Evolutionary conservation across 805 yeast species (phyloP).

Genomic region (Metschnikowia chrysomelidarum): DNA sequence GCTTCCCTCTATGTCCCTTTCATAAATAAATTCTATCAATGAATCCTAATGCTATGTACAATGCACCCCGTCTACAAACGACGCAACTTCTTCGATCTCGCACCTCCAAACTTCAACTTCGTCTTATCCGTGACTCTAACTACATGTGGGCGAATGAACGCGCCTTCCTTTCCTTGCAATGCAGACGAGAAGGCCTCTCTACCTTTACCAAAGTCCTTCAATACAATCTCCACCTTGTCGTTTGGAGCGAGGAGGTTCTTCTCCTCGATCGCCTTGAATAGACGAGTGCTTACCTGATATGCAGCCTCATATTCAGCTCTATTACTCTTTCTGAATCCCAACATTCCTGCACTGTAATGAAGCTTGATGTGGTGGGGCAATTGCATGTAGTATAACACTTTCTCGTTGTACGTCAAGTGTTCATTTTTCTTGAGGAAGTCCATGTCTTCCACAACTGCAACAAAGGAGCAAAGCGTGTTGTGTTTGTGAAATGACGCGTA

Average conservation of each 20-base stretch:
- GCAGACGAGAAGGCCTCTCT: constrained; percentile 84
- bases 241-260: constrained; percentile 48
- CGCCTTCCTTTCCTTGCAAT: constrained; percentile 86
- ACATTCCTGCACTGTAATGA: constrained; percentile 74
- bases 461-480: constrained; percentile 76
- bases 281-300: constrained; percentile 73
- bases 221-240: constrained; percentile 69
- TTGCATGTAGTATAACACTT: constrained; percentile 73
- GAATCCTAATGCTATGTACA: constrained; percentile 16
- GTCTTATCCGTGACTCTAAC: constrained; percentile 77
- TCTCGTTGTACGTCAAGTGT: constrained; percentile 56
- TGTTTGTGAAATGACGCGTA: constrained; percentile 78
- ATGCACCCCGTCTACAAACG: constrained; percentile 46
- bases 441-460: constrained; percentile 65
- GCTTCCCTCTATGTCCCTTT: background rate
- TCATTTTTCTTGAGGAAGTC: constrained; percentile 58
- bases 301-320: constrained; percentile 93
- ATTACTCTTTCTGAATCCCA: constrained; percentile 87
- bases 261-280: constrained; percentile 71
- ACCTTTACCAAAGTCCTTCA: constrained; percentile 85
- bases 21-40: constrained; percentile 1
- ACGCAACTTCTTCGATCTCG: constrained; percentile 76
- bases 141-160: constrained; percentile 60
- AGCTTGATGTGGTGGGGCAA: constrained; percentile 74
- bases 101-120: constrained; percentile 88